Percentiles rank a stretch among this genome's conserved stretches.
These are phyloP conservation scores for Tolypocladium cylindrosporum DNA, from an alignment of 2,329 filamentous ascomycete genomes.

Conservation along the genomic window DNA sequence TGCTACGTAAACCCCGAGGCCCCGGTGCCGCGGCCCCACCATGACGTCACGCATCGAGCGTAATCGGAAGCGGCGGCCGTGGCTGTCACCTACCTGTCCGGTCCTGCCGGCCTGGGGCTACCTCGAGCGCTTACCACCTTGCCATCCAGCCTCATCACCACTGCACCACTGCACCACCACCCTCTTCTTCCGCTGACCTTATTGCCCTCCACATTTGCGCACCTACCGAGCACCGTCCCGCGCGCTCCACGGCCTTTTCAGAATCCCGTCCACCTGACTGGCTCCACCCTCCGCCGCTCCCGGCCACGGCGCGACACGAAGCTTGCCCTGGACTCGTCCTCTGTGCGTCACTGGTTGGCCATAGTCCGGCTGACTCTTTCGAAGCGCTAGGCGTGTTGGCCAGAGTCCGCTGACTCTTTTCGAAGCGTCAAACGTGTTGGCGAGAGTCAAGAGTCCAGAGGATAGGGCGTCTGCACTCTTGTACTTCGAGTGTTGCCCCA, in stretches of 20 bases:
- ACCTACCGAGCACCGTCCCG: neutral
- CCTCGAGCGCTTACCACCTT: too few relatives aligned
- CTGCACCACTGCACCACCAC: neutral
- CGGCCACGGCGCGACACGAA: neutral
- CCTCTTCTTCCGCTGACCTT: neutral
- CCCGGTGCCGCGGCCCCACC: neutral
- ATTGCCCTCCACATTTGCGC: neutral
- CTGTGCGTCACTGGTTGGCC: neutral
- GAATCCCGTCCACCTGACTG: neutral
- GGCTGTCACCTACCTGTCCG: neutral
- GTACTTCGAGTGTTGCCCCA: too few relatives aligned
- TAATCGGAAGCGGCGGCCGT: neutral
- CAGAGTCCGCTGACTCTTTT: too few relatives aligned
- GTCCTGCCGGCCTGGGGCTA: too few relatives aligned
- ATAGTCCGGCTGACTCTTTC: neutral
- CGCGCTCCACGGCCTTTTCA: neutral
- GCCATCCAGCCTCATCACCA: neutral
- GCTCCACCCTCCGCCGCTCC: neutral
- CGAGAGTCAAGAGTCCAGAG: too few relatives aligned
- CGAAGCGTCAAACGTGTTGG: too few relatives aligned
- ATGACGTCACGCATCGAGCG: neutral
- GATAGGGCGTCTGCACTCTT: neutral
- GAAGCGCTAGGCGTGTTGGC: too few relatives aligned
- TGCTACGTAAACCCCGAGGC: neutral
- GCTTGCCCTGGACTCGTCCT: neutral